Percentiles rank a stretch among this genome's conserved stretches.
Evolutionary conservation across 768 basidiomycete species (phyloP).

Genomic region (Boletus subcaerulescens): DNA sequence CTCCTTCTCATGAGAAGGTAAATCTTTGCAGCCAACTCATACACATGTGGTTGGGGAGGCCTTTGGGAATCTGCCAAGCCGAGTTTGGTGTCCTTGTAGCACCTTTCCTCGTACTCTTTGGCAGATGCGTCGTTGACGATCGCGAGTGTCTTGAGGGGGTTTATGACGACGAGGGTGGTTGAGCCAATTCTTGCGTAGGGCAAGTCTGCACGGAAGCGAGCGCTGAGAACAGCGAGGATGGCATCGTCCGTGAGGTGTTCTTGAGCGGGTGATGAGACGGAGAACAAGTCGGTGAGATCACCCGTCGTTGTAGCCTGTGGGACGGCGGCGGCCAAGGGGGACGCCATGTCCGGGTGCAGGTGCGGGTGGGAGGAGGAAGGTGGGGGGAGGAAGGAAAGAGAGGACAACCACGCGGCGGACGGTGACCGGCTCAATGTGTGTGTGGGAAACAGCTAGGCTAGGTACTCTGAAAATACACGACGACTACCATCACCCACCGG

Average conservation of each 20-base stretch:
- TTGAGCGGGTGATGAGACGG: slow-evolving; percentile 35
- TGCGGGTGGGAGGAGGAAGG: slow-evolving; percentile 1
- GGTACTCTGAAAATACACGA: too few species aligned
- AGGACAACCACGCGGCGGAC: too few species aligned
- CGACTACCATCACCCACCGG: too few species aligned
- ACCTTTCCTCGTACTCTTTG: slow-evolving; percentile 53
- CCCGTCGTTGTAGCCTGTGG: slow-evolving; percentile 42
- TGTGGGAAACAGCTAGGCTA: too few species aligned
- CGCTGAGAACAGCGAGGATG: slow-evolving; percentile 51
- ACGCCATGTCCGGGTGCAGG: slow-evolving; percentile 33
- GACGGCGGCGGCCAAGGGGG: slow-evolving; percentile 30
- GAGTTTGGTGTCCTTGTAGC: slow-evolving; percentile 51
- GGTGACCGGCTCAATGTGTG: too few species aligned
- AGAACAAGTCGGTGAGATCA: slow-evolving; percentile 48
- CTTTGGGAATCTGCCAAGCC: slow-evolving; percentile 35
- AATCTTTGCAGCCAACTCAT: slow-evolving; percentile 58
- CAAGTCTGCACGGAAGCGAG: slow-evolving; percentile 57
- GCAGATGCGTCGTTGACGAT: slow-evolving; percentile 57
- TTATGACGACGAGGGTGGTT: slow-evolving; percentile 53
- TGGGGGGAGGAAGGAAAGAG: slow-evolving; percentile 1
- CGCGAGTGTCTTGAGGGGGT: slow-evolving; percentile 57
- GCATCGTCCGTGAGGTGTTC: slow-evolving; percentile 56
- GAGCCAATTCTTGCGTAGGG: slow-evolving; percentile 52
- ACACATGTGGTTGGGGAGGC: slow-evolving; percentile 55
- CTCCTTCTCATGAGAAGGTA: slow-evolving; percentile 58